Conservation (phyloP, 2,329 filamentous ascomycete genomes). For the Trichoderma aggressivum region DNA sequence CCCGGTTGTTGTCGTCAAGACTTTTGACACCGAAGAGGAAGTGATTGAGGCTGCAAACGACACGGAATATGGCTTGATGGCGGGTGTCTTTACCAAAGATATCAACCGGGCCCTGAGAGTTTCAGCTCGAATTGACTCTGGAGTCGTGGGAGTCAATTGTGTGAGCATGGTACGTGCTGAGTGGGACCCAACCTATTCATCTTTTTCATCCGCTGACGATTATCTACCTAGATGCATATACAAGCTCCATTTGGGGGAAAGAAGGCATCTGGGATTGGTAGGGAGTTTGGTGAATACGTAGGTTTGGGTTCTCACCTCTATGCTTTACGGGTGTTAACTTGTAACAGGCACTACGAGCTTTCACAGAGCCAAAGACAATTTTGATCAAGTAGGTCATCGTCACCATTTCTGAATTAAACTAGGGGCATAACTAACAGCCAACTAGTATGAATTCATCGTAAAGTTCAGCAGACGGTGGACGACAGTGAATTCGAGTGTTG, state of each 20-base stretch:
- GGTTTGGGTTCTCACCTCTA: background rate
- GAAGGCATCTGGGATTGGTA: background rate
- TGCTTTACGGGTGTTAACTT: background rate
- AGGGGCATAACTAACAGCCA: background rate
- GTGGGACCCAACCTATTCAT: background rate
- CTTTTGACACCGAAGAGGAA: slow-evolving; percentile 34
- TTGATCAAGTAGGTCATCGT: background rate
- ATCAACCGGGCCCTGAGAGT: slow-evolving; percentile 44
- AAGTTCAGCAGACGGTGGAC: background rate
- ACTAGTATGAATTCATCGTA: background rate
- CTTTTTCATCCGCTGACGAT: background rate
- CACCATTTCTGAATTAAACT: too few relatives aligned
- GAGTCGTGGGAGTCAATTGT: slow-evolving; percentile 58
- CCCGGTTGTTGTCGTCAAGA: slow-evolving; percentile 57
- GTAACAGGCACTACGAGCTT: background rate
- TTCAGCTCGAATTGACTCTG: slow-evolving; percentile 54
- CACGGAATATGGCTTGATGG: slow-evolving; percentile 54
- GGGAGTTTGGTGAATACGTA: background rate
- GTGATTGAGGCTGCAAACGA: slow-evolving; percentile 36
- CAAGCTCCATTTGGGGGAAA: slow-evolving; percentile 9
- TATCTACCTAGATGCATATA: background rate
- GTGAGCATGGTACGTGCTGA: slow-evolving; percentile 19
- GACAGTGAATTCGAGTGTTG: background rate
- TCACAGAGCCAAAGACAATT: background rate
- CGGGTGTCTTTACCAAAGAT: slow-evolving; percentile 55